Evolutionary conservation across 257 asterid species (phyloP).

Genomic region (Capsicum chinense): DNA sequence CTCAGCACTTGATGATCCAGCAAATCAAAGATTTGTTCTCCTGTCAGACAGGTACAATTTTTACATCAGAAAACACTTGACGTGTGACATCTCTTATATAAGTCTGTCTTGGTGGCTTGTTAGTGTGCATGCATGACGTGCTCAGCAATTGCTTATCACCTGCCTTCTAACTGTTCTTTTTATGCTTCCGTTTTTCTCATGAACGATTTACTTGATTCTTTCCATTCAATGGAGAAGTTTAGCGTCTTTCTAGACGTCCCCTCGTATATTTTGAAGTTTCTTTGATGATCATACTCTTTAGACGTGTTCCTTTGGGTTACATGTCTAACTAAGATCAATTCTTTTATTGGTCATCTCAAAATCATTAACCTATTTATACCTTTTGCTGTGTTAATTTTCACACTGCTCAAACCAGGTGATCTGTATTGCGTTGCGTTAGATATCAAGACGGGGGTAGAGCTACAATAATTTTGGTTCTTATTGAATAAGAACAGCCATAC

Average conservation of each 20-base stretch:
- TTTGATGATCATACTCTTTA: not conserved
- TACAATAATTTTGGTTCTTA: not conserved
- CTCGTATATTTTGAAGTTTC: slow-evolving; percentile 5
- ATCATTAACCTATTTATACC: not conserved
- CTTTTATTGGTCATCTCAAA: slow-evolving; percentile 6
- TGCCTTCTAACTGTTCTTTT: not conserved
- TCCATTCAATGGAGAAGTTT: not conserved
- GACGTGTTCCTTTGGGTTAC: not conserved
- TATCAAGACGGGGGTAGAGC: not conserved
- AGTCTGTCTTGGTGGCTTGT: not conserved
- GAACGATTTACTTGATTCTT: not conserved
- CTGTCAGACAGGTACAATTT: slow-evolving; percentile 84
- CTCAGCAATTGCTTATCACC: not conserved
- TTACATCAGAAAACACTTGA: not conserved
- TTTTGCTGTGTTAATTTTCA: not conserved
- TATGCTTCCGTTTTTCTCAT: not conserved
- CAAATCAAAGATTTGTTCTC: slow-evolving; percentile 92
- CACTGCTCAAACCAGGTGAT: not conserved
- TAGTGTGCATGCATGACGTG: slow-evolving; percentile 5
- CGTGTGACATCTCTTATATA: not conserved
- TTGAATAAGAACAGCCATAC: not conserved
- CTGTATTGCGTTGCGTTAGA: not conserved
- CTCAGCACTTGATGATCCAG: slow-evolving; percentile 86
- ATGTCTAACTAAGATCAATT: not conserved
- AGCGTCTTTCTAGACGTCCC: not conserved